phyloP scores from a whole-genome alignment of 345 rosid genomes.

The Syzygium grande region DNA sequence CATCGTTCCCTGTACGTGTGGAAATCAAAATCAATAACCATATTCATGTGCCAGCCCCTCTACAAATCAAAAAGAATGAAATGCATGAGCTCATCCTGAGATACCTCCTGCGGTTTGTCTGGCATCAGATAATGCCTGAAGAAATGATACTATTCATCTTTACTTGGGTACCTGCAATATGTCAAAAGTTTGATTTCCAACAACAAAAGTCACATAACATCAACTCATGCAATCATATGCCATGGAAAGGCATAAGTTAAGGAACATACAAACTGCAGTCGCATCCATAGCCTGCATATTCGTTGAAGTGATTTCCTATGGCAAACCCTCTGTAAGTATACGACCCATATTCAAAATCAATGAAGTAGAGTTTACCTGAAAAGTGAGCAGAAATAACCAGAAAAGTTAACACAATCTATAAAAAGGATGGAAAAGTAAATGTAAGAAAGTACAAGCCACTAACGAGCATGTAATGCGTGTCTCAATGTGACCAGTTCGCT shows the following conservation, averaged over 20 bases:
- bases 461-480: not conserved
- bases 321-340: slow-evolving; percentile 90
- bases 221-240: not conserved
- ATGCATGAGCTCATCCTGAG: not conserved
- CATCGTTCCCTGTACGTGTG: slow-evolving; percentile 24
- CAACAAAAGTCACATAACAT: not conserved
- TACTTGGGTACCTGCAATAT: slow-evolving; percentile 60
- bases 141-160: slow-evolving; percentile 79
- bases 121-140: slow-evolving; percentile 78
- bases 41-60: not conserved
- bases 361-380: slow-evolving; percentile 75
- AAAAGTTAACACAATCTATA: not conserved
- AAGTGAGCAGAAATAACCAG: slow-evolving; percentile 6
- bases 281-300: slow-evolving; percentile 94
- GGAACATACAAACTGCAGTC: slow-evolving; percentile 72
- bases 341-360: slow-evolving; percentile 95
- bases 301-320: slow-evolving; percentile 93
- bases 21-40: slow-evolving; percentile 4
- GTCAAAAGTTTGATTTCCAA: slow-evolving; percentile 3
- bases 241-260: not conserved
- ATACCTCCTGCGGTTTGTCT: slow-evolving; percentile 62
- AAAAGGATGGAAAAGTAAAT: not conserved
- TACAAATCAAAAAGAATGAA: not conserved
- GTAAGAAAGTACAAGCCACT: not conserved
- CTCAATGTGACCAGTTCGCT: not conserved